Base-by-base conservation (phyloP, 164 flowering plant genomes). In the Nymphaea thermarum region DNA sequence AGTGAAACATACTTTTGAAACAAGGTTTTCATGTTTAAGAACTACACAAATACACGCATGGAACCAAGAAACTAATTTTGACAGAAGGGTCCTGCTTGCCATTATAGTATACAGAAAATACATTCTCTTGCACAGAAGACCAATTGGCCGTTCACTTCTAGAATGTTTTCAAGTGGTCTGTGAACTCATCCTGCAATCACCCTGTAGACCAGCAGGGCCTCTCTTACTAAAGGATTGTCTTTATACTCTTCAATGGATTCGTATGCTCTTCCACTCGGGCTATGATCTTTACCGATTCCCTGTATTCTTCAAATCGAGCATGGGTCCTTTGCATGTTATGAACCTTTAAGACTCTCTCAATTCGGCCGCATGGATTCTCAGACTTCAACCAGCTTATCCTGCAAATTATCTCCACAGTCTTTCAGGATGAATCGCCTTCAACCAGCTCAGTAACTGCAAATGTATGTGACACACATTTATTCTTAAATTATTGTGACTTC, bases 111-210 rank as follows among this genome's bases (percentile, higher is more conserved):
- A 25, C 36, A 25, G 36, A 25, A 25, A 25, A 25, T 25, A 25
- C 36, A 25, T 25, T 25, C 36, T 25, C 36, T 25, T 25, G 36
- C 36, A 25, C 36, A 25, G 1, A 25, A 25, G 1, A 25, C 90
- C 2, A 83, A 63, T 67, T 86, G 90, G 42, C 85, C 87, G 0
- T 69, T 72, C 44, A 87, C 67, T 67, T 82, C 90, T 70, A 83
- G 83, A 44, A 83, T 65, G 71, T 83, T 85, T 76, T 87, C 90
- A 75, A 86, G 69, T 12, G 88, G 90, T 74, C 82, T 78, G 60
- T 86, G 90, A 65, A 87, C 90, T 67, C 93, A 78, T 57, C 93
- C 90, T n/a, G 93, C 93, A 64, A 86, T 83, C 63, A 87, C 93
- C 80, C 90, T 80, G 64, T 90, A 87, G 4, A 87, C 88, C 41